Percentiles rank a stretch among this genome's conserved stretches.
Evolutionary conservation across 108 stramenopile species (phyloP).

Genomic region (Epipyxis sp.): DNA sequence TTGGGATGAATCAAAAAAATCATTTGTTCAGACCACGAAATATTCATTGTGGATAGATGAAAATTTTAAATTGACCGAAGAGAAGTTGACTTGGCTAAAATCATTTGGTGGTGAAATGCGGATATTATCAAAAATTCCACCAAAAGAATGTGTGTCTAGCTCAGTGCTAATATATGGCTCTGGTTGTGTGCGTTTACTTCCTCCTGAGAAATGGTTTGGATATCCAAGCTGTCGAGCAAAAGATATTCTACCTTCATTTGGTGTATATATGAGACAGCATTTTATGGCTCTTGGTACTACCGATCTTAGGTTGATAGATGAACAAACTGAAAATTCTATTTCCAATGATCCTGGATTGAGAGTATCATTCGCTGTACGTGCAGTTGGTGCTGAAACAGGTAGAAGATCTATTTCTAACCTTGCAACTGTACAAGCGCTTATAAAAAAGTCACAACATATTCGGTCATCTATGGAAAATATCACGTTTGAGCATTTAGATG

Average conservation of each 20-base stretch:
- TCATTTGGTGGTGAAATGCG: conserved; percentile 11
- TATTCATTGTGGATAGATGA: conserved; percentile 27
- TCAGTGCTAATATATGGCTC: conserved; percentile 12
- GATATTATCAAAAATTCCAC: not conserved
- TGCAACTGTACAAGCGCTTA: not conserved
- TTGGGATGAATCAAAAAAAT: not conserved
- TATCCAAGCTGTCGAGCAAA: conserved; percentile 27
- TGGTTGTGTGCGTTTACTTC: conserved; percentile 30
- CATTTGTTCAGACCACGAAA: not conserved
- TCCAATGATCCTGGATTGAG: not conserved
- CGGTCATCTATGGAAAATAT: conserved; percentile 1
- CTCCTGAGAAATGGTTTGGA: conserved; percentile 34
- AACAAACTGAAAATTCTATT: not conserved
- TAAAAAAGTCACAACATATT: not conserved
- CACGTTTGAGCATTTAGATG: conserved; percentile 18
- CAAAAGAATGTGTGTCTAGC: not conserved
- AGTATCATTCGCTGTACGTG: conserved; percentile 17
- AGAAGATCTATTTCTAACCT: conserved; percentile 16
- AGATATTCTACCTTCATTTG: not conserved
- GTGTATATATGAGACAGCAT: not conserved
- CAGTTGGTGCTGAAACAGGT: not conserved
- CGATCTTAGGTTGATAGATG: not conserved
- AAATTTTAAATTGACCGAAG: conserved; percentile 20
- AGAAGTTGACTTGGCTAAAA: not conserved
- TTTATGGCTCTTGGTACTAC: not conserved